Evolutionary conservation across 257 asterid genomes (phyloP), one percentile per base, ranked within the genome.

Genomic region (Anisodus acutangulus): DNA sequence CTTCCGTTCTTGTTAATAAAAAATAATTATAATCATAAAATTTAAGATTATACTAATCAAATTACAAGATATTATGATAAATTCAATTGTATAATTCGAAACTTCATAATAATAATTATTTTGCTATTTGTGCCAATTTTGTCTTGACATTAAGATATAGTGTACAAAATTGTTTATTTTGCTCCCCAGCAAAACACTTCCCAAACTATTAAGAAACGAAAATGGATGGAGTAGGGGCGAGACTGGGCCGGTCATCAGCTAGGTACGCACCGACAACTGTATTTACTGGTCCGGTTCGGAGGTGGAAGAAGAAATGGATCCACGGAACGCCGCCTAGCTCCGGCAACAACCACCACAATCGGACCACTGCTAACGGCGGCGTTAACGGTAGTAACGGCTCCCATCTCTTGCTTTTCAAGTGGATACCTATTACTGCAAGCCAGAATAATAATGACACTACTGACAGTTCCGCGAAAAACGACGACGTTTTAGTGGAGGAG

Each of bases 191-290:
- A 10, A 64, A 66, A n/a, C n/a, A 64, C 45, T 11, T 66, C 9
- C 17, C 43, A 64, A 22, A 22, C 26, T 22, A 22, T 22, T 22
- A 22, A 22, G 26, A 22, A 22, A 22, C 82, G 85, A 59, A 86
- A 86, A 95, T 94, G 98, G 98, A 95, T 91, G 98, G 97, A 41
- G 98, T 95, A 16, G 98, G 98, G 82, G 97, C 95, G 49, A 88
- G 98, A 59, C 88, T 93, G 10, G 98, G 98, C 51, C 93, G 98
- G 84, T 90, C 98, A 51, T 95, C 98, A 31, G 76, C 93, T 66
- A 94, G 98, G 22, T 95, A 2, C 43, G 43, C 43, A 93, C 95
- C 98, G 54, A 80, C 98, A 26, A 87, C 97, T 54, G 98, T 94
- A 17, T 95, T 95, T 90, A 92, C 98, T 35, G 97, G 98, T 1